Conservation (phyloP, 192 early-diverging fungal genomes). For the Podila minutissima region DNA sequence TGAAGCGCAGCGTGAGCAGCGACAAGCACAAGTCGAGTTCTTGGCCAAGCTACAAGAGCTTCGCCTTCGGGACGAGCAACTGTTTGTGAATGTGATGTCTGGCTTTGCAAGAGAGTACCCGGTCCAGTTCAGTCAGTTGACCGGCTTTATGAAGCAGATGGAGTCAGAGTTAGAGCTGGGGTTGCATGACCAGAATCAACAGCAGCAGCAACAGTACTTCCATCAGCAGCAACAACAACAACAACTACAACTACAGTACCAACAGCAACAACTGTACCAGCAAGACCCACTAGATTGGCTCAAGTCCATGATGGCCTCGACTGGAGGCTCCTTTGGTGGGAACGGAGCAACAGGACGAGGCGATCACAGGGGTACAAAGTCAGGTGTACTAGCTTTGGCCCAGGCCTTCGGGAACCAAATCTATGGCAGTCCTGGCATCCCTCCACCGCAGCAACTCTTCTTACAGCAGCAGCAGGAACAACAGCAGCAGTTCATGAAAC, state of each 20-base stretch:
- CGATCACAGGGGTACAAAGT: slow-evolving; percentile 15
- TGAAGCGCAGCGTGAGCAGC: slow-evolving; percentile 38
- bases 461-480: slow-evolving; percentile 7
- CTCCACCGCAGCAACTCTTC: not conserved
- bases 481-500: slow-evolving; percentile 20
- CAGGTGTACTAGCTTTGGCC: slow-evolving; percentile 23
- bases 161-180: slow-evolving; percentile 30
- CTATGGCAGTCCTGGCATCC: slow-evolving; percentile 4
- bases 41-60: slow-evolving; percentile 39
- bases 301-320: not conserved
- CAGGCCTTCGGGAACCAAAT: slow-evolving; percentile 39
- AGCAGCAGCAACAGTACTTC: not conserved
- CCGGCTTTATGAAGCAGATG: slow-evolving; percentile 43
- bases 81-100: slow-evolving; percentile 30
- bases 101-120: slow-evolving; percentile 45
- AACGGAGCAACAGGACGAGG: slow-evolving; percentile 10
- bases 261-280: slow-evolving; percentile 7
- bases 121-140: slow-evolving; percentile 40
- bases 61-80: slow-evolving; percentile 31
- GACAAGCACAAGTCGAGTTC: slow-evolving; percentile 35
- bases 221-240: slow-evolving; percentile 6
- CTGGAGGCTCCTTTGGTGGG: not conserved
- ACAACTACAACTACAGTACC: not conserved
- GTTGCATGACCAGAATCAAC: not conserved
- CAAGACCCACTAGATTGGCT: not conserved